Base-by-base conservation (phyloP, 2,329 filamentous ascomycete genomes). In the Neonectria sp. region DNA sequence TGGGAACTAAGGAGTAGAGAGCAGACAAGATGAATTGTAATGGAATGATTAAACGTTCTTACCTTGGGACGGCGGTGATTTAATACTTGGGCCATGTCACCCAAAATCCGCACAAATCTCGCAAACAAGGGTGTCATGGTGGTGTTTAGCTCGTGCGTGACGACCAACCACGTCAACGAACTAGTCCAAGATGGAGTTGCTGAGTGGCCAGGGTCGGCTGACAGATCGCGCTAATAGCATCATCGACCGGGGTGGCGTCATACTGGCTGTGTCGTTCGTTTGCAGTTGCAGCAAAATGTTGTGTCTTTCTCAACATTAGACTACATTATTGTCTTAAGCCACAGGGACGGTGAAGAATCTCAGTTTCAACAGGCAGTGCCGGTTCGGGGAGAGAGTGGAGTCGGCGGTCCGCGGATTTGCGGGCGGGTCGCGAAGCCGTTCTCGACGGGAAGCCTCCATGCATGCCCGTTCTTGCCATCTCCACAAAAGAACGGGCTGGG, bases 21-120 rank as follows among this genome's bases (percentile, higher is more conserved):
- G 57, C 24, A 17, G 24, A 35, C 43, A 35, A 40, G 17, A n/a
- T 24, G n/a, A 58, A 15, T 31, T 27, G 27, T 52, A 7, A 46
- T 49, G 69, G 51, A 24, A 43, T 57, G 55, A 24, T 51, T 29
- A 40, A 67, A 35, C 31, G 35, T 37, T 65, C 63, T 53, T 72
- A 45, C 49, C 52, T 67, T 51, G 33, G 51, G 52, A 52, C 40
- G 60, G 57, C 21, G 40, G 57, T 48, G 59, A 68, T 53, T 75
- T 68, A 72, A 69, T 43, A 60, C 51, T 57, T 48, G 40, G 13
- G 60, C 17, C 17, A 60, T 67, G 31, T 48, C 31, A 68, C 68
- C 73, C 73, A 76, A 76, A 79, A 79, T 68, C 75, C 73, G 79
- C 79, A 80, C 78, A 81, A 80, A 79, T 79, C 59, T 78, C 78